phyloP scores from a whole-genome alignment of 768 basidiomycete species.

The Hortiboletus flavorubellus region DNA sequence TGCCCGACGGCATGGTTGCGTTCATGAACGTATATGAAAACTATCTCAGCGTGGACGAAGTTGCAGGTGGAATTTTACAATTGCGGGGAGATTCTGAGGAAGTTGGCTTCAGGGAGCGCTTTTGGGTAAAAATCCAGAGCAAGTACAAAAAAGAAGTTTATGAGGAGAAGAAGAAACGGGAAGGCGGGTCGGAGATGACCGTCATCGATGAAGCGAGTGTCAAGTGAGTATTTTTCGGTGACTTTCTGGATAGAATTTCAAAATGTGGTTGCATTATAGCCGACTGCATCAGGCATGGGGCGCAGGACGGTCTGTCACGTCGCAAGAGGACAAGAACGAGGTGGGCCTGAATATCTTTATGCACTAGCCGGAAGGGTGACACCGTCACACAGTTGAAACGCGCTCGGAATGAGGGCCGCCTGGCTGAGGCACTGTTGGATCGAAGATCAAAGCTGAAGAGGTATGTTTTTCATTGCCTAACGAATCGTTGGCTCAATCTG shows the following conservation, averaged over 20 bases:
- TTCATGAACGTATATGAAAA: constrained; percentile 89
- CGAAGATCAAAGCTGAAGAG: constrained; percentile 82
- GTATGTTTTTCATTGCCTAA: constrained; percentile 33
- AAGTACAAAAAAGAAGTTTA: constrained; percentile 84
- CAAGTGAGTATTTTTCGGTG: constrained; percentile 52
- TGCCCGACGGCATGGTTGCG: constrained; percentile 83
- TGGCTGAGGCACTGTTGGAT: constrained; percentile 77
- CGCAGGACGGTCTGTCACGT: constrained; percentile 69
- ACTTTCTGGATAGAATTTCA: neutral
- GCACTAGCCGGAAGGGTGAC: constrained; percentile 1
- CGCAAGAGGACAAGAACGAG: constrained; percentile 68
- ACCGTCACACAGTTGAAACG: constrained; percentile 58
- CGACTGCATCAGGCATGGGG: constrained; percentile 82
- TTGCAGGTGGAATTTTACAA: constrained; percentile 75
- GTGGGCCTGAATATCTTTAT: constrained; percentile 36
- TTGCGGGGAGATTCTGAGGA: constrained; percentile 83
- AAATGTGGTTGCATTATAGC: constrained; percentile 37
- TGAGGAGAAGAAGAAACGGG: constrained; percentile 71
- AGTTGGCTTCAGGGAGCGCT: constrained; percentile 82
- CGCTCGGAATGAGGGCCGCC: constrained; percentile 74
- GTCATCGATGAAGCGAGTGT: constrained; percentile 69
- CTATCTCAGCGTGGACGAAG: constrained; percentile 81
- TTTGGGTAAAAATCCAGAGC: constrained; percentile 86
- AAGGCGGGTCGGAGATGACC: constrained; percentile 47
- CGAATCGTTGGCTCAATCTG: constrained; percentile 3